These are phyloP conservation scores for Melaleuca alternifolia DNA, from an alignment of 345 rosid species.

Conservation along the genomic window DNA sequence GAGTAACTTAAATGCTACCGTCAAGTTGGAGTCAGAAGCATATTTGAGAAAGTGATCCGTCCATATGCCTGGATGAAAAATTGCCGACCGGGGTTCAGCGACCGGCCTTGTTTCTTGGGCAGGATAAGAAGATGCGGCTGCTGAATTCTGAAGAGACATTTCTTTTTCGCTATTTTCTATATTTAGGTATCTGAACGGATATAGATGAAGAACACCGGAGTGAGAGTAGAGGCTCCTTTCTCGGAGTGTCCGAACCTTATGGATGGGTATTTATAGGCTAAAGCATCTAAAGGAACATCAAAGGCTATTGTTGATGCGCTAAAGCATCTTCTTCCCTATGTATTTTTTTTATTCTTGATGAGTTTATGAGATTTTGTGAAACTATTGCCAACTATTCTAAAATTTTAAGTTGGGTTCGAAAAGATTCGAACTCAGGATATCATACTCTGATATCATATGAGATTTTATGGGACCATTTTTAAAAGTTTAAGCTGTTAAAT, in stretches of 20 bases:
- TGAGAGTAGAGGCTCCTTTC: neutral
- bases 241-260: neutral
- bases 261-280: neutral
- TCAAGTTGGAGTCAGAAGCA: neutral
- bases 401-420: neutral
- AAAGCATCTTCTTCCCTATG: neutral
- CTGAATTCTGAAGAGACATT: neutral
- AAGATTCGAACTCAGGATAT: neutral
- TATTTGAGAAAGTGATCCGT: conserved; percentile 11
- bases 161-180: neutral
- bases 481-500: too few species aligned
- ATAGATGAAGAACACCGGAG: neutral
- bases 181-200: neutral
- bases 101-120: neutral
- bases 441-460: too few species aligned
- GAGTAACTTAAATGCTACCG: neutral
- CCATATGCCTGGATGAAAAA: conserved; percentile 11
- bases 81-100: conserved; percentile 1
- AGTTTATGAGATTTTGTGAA: neutral
- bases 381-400: too few species aligned
- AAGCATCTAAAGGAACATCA: neutral
- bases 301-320: neutral
- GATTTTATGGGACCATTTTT: too few species aligned
- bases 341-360: neutral
- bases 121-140: neutral